Percentiles rank a stretch among this genome's conserved stretches.
phyloP scores from a whole-genome alignment of 495 filamentous ascomycete genomes.

The Aspergillus nanangensis region DNA sequence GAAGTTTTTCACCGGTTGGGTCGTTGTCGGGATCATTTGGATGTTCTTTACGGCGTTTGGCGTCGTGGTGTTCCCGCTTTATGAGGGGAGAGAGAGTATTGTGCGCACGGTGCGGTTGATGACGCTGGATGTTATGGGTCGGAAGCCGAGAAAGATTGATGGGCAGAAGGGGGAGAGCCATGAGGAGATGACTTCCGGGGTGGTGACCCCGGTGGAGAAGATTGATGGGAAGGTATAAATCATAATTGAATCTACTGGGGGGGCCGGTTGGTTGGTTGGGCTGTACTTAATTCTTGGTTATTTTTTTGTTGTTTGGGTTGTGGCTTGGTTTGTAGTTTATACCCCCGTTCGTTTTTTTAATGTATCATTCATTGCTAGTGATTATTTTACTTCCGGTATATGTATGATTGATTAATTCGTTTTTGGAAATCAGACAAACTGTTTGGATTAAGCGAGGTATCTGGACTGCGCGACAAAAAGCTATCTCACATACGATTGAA shows the following conservation, averaged over 20 bases:
- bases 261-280: slow-evolving; percentile 10
- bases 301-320: background rate
- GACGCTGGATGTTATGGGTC: slow-evolving; percentile 63
- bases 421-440: background rate
- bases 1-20: slow-evolving; percentile 91
- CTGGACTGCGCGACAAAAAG: background rate
- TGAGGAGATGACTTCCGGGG: slow-evolving; percentile 21
- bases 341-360: too few species aligned
- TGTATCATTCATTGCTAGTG: too few species aligned
- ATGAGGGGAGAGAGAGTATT: slow-evolving; percentile 71
- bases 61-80: slow-evolving; percentile 81
- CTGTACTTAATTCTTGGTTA: background rate
- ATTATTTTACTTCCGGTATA: too few species aligned
- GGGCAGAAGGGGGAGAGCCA: slow-evolving; percentile 13
- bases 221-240: too few species aligned
- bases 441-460: background rate
- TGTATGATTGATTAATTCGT: too few species aligned
- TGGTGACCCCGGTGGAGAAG: slow-evolving; percentile 27
- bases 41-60: slow-evolving; percentile 69
- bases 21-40: slow-evolving; percentile 82
- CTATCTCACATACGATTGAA: too few species aligned
- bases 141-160: slow-evolving; percentile 30
- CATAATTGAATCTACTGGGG: too few species aligned
- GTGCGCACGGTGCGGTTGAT: slow-evolving; percentile 61
- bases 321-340: too few species aligned